A percentile compares a stretch with the other conserved stretches of the same genome.
phyloP scores from a whole-genome alignment of 768 basidiomycete species.

The Pleurotus platypus region DNA sequence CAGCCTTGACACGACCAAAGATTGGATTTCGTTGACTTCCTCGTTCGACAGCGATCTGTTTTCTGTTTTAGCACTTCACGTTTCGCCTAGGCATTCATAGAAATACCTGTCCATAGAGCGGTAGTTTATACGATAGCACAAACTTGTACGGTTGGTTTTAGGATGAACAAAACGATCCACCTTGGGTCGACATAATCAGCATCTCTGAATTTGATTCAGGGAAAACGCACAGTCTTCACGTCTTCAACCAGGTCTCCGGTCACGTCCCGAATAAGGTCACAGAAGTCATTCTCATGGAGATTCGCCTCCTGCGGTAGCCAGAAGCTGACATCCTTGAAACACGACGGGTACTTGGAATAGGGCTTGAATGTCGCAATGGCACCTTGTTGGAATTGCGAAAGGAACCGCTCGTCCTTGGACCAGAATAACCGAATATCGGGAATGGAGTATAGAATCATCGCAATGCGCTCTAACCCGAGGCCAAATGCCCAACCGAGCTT shows the following conservation, averaged over 20 bases:
- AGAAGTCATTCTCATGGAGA: conserved; percentile 95
- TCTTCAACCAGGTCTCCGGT: conserved; percentile 92
- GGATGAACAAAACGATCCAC: conserved; percentile 91
- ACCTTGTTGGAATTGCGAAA: conserved; percentile 77
- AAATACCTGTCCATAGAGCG: conserved; percentile 91
- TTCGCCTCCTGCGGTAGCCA: conserved; percentile 63
- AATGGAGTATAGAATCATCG: conserved; percentile 95
- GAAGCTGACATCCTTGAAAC: conserved; percentile 94
- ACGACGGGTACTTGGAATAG: conserved; percentile 90
- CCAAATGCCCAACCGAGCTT: conserved; percentile 99
- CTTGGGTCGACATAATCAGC: conserved; percentile 34
- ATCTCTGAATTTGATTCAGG: neutral
- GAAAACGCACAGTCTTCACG: conserved; percentile 69
- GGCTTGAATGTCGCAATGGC: conserved; percentile 81
- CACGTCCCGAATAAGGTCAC: conserved; percentile 88
- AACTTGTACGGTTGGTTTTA: conserved; percentile 73
- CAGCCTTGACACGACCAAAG: conserved; percentile 51
- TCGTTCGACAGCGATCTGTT: conserved; percentile 82
- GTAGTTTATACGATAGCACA: conserved; percentile 91
- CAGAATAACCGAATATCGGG: conserved; percentile 99
- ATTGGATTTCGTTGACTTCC: conserved; percentile 82
- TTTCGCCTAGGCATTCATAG: neutral
- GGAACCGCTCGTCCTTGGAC: conserved; percentile 86
- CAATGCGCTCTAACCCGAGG: conserved; percentile 93
- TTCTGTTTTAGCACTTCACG: conserved; percentile 3